Evolutionary conservation across 441 rosid species (phyloP).

Genomic region (Cnidoscolus chayamansa): DNA sequence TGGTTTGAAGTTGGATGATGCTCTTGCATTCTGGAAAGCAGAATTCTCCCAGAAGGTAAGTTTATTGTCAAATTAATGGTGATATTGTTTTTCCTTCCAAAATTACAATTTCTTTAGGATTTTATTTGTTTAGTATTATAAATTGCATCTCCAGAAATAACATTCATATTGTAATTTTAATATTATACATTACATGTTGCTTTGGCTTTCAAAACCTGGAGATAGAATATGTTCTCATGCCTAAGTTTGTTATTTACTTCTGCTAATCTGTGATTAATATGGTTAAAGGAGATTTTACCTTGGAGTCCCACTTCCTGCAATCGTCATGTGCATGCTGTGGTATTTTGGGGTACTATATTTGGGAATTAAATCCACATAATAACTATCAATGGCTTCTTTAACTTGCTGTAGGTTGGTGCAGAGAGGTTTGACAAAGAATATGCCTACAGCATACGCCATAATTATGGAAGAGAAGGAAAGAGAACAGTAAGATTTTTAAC

Average conservation of each 20-base stretch:
- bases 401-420: conserved; percentile 60
- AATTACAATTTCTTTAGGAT: neutral
- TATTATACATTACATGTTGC: neutral
- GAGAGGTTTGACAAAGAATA: conserved; percentile 95
- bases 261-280: neutral
- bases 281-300: neutral
- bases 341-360: neutral
- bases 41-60: conserved; percentile 82
- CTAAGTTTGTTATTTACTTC: neutral
- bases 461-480: conserved; percentile 93
- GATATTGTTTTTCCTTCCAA: neutral
- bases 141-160: neutral
- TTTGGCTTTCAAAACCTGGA: neutral
- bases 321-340: neutral
- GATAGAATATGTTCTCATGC: neutral
- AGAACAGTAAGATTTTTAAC: conserved; percentile 59
- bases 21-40: conserved; percentile 90
- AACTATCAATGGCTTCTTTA: conserved; percentile 4
- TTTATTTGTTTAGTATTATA: neutral
- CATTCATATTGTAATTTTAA: neutral
- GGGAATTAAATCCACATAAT: neutral
- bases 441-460: conserved; percentile 83
- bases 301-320: neutral
- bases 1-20: conserved; percentile 88
- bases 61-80: neutral